These are phyloP conservation scores for Ploettnerulaceae sp. DNA, from an alignment of 2,329 filamentous ascomycete species.

Conservation along the genomic window DNA sequence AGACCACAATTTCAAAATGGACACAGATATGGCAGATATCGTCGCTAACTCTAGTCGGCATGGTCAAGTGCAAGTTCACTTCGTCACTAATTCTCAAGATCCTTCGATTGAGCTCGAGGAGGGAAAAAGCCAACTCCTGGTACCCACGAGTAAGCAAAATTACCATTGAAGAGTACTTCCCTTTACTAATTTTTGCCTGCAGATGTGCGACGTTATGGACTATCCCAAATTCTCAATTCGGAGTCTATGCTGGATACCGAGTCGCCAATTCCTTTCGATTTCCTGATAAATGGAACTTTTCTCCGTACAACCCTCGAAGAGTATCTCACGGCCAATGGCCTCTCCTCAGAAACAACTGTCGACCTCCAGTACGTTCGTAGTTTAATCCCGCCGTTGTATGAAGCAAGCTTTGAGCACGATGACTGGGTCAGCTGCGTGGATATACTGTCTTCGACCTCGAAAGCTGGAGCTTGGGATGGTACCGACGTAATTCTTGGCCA, in stretches of 20 bases:
- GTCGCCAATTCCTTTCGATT: conserved; percentile 77
- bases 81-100: conserved; percentile 58
- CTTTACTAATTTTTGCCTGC: conserved; percentile 10
- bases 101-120: conserved; percentile 53
- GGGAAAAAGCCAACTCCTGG: conserved; percentile 55
- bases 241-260: conserved; percentile 64
- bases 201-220: conserved; percentile 66
- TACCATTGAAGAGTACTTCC: not conserved
- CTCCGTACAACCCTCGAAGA: conserved; percentile 85
- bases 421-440: conserved; percentile 93
- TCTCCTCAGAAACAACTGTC: conserved; percentile 82
- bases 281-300: conserved; percentile 91
- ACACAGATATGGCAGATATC: conserved; percentile 19
- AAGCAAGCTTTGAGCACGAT: conserved; percentile 92
- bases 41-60: conserved; percentile 16
- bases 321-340: conserved; percentile 78
- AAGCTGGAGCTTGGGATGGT: conserved; percentile 52
- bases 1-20: conserved; percentile 8
- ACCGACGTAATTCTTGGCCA: conserved; percentile 49
- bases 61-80: conserved; percentile 61
- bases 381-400: conserved; percentile 80
- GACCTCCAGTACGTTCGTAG: conserved; percentile 91
- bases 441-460: conserved; percentile 65
- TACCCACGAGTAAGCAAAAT: conserved; percentile 49
- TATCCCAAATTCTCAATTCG: conserved; percentile 67